Base-by-base conservation (phyloP, 2,329 filamentous ascomycete genomes). In the Fusarium nematophilum region DNA sequence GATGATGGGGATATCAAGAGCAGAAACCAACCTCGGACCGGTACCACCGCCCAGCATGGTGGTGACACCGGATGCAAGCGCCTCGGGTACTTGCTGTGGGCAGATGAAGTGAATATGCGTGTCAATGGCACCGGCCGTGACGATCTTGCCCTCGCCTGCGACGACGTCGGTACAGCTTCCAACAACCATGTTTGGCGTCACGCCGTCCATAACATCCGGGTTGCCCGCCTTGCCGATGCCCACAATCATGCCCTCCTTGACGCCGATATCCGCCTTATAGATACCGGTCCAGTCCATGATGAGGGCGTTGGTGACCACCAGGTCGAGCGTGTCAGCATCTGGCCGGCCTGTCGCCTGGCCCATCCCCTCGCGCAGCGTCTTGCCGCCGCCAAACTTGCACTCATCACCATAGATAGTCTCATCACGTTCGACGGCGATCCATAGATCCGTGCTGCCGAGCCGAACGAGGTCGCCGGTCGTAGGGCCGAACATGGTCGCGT, bases 171-270 rank as follows among this genome's bases (percentile, higher is more conserved):
- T 98, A 65, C 90, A 92, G 61, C 89, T 90, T 9, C 94, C 94
- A 9, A 97, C 86, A 2, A 97, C 79, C 87, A 98, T 87, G 51
- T 87, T 83, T 0, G 86, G 81, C 55, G 89, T 82, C 6, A 98
- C 92, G 5, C 91, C 91, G 26, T 95, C 90, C 94, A 97, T 97
- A 39, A 96, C 87, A 76, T 98, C 94, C n/a, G 94, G 94, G 70
- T 97, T 98, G 15, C 94, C 94, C 13, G 94, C 92, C 77, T 98
- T 97, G 56, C 94, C 94, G 66, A 98, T 94, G 1, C 87, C 94
- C 23, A 89, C 88, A 69, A 98, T 97, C 31, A 90, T 73, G 3
- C 94, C 93, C 65, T 93, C 77, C 75, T 96, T 97, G 74, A 98
- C 88, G 23, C 94, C 94, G 72, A 98, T 96, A 74, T 98, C 94